Conservation (phyloP, 2,329 filamentous ascomycete species). For the Colletotrichum endophyticum region DNA sequence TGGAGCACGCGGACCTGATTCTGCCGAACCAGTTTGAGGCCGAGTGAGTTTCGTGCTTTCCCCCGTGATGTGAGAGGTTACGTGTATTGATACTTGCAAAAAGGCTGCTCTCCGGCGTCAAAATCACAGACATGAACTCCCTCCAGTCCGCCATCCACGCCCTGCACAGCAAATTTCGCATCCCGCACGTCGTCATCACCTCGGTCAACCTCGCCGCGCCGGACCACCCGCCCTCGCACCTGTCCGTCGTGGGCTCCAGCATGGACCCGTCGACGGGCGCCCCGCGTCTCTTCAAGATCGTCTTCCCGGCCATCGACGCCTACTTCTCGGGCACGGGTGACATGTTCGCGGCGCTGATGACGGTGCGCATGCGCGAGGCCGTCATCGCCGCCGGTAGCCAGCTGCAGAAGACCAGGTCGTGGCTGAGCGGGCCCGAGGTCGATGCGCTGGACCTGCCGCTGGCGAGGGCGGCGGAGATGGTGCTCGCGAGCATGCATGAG, state of each 20-base stretch:
- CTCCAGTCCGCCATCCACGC: conserved; percentile 76
- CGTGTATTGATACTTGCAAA: not conserved
- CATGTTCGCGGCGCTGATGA: conserved; percentile 94
- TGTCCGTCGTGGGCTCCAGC: conserved; percentile 80
- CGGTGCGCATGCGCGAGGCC: conserved; percentile 86
- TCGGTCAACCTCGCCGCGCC: conserved; percentile 74
- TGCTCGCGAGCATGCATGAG: conserved; percentile 90
- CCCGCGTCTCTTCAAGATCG: conserved; percentile 86
- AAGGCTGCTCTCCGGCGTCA: conserved; percentile 83
- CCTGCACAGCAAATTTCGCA: conserved; percentile 75
- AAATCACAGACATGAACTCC: conserved; percentile 76
- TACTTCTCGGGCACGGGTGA: conserved; percentile 98
- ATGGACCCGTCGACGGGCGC: conserved; percentile 52
- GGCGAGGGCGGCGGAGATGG: conserved; percentile 82
- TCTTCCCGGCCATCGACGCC: conserved; percentile 85
- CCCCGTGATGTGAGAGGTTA: not conserved
- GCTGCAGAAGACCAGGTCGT: conserved; percentile 64
- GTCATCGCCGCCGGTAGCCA: conserved; percentile 48
- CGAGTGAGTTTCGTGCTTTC: conserved; percentile 74
- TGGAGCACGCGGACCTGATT: conserved; percentile 86
- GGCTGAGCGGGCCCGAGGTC: conserved; percentile 80
- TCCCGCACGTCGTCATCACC: conserved; percentile 93
- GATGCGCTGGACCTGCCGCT: conserved; percentile 75
- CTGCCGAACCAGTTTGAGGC: conserved; percentile 97
- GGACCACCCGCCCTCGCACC: conserved; percentile 52